Percentiles rank a stretch among this genome's conserved stretches.
Evolutionary conservation across 1,284 basidiomycete species (phyloP).

Genomic region (Ustilago lituana): DNA sequence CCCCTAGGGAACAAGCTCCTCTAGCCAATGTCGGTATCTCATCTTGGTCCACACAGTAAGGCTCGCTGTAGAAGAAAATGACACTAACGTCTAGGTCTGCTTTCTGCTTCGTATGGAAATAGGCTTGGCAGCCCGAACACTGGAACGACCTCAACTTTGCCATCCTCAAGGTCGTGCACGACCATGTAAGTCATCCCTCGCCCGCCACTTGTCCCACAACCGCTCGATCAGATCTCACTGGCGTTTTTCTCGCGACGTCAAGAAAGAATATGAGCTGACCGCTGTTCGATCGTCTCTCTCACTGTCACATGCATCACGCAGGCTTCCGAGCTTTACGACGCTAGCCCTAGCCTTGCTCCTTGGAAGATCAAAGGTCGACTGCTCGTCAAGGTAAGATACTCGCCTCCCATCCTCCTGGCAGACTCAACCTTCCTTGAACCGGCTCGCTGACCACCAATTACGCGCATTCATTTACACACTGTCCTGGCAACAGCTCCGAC

Average conservation of each 20-base stretch:
- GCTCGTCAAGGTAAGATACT: constrained; percentile 25
- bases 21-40: constrained; percentile 10
- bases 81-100: not conserved
- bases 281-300: too few relatives aligned
- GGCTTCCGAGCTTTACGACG: constrained; percentile 34
- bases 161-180: constrained; percentile 34
- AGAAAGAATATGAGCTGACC: too few relatives aligned
- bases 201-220: not conserved
- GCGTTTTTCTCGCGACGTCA: not conserved
- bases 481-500: constrained; percentile 22
- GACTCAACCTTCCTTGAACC: too few relatives aligned
- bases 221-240: too few relatives aligned
- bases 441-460: too few relatives aligned
- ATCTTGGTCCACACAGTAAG: not conserved
- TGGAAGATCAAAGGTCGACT: constrained; percentile 38
- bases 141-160: constrained; percentile 45
- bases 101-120: not conserved
- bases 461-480: too few relatives aligned
- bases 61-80: too few relatives aligned
- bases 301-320: too few relatives aligned
- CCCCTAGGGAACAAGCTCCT: constrained; percentile 16
- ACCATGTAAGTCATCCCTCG: constrained; percentile 22
- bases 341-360: constrained; percentile 23
- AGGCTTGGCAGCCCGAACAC: constrained; percentile 20
- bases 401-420: too few relatives aligned